A percentile compares a stretch with the other conserved stretches of the same genome.
Conservation (phyloP, 208 protist species). For the Trypanosoma melophagium region DNA sequence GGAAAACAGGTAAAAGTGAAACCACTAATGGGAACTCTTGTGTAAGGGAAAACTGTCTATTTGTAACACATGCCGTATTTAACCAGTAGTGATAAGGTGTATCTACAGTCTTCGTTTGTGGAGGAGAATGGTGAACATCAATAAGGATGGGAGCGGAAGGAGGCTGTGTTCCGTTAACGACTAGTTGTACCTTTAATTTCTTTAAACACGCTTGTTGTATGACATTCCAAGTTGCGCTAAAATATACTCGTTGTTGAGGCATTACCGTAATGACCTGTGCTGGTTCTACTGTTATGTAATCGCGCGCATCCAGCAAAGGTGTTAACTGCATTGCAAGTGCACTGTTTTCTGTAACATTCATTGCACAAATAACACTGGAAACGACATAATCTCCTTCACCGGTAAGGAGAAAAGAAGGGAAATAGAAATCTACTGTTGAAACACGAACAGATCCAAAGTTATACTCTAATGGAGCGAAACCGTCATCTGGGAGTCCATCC, state of each 20-base stretch:
- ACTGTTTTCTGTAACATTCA: constrained; percentile 87
- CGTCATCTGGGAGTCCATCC: constrained; percentile 50
- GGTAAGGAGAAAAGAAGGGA: constrained; percentile 76
- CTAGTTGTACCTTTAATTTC: constrained; percentile 68
- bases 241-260: constrained; percentile 87
- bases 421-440: constrained; percentile 83
- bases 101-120: constrained; percentile 57
- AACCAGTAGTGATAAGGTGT: constrained; percentile 88
- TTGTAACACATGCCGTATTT: constrained; percentile 80
- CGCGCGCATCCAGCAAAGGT: constrained; percentile 46
- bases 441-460: constrained; percentile 85
- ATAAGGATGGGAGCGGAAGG: constrained; percentile 75
- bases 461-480: constrained; percentile 74
- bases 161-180: constrained; percentile 73
- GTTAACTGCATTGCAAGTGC: constrained; percentile 86
- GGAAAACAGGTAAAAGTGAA: constrained; percentile 75
- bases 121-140: constrained; percentile 65
- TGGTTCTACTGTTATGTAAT: constrained; percentile 69
- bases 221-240: constrained; percentile 74
- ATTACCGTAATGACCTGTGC: constrained; percentile 80
- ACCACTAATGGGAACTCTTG: constrained; percentile 79
- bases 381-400: constrained; percentile 77
- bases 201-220: constrained; percentile 58
- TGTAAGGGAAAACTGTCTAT: constrained; percentile 66
- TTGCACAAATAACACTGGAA: constrained; percentile 81